Base-by-base conservation (phyloP, 257 asterid species). In the Leonotis leonurus region DNA sequence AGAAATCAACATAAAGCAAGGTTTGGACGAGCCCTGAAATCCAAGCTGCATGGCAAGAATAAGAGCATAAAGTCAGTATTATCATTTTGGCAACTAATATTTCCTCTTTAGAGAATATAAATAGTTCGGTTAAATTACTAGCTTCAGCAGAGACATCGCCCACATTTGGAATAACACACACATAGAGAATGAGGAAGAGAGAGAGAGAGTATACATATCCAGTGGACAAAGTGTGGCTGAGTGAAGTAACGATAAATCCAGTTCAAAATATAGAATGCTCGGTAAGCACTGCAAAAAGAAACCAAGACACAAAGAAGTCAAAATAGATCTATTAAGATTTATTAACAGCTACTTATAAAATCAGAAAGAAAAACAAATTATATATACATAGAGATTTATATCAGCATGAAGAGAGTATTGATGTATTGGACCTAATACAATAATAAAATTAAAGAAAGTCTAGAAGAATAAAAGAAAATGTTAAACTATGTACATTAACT, bases 171-270 rank as follows among this genome's bases (percentile, higher is more conserved):
- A 50, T 22, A 24, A 40, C 18, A 43, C 22, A 40, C 17, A 40
- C 17, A 40, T 5, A 40, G 30, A 14, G 25, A 22, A 46, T 11
- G 27, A 11, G 24, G 30, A 27, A 16, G 51, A 32, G 61, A 60
- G 77, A 57, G 72, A 64, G 74, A 40, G 58, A 27, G 68, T 61
- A 49, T 81, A 85, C 96, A 74, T 83, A 88, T 85, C 96, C 95
- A 88, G 66, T 88, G 96, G 53, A 81, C 82, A 60, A 64, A 88
- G 75, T 85, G 96, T 22, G 88, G 86, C 71, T 85, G 92, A 26
- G 96, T 85, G 80, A 88, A 88, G 85, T 83, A 88, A 77, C 96
- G 96, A 70, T 88, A 88, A 57, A 88, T 76, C 96, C 96, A 88
- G 83, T 88, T 88, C 83, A 88, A 74, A 69, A 88, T 78, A 80